Base-by-base conservation (phyloP, 495 filamentous ascomycete species). In the Cercophora samala region DNA sequence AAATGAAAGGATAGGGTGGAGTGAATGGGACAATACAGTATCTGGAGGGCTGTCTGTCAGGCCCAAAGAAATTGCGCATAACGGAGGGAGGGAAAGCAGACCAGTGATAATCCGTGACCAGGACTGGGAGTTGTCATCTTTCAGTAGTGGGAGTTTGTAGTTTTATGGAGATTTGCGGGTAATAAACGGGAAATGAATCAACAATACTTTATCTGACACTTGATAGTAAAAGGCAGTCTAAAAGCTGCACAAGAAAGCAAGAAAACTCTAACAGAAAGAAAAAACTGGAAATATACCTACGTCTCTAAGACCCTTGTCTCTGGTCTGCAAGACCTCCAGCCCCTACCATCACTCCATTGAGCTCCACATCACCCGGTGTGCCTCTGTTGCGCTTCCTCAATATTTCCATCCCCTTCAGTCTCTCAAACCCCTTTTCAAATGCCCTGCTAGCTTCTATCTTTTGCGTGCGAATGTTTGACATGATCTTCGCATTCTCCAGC, bases 71-170 rank as follows among this genome's bases (percentile, higher is more conserved):
- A 56, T 56, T 24, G 22, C 19, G 18, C 19, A 62, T 5, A 13
- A 1, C 11, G 17, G 11, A 3, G n/a, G 24, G 18, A 29, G n/a
- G 18, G 60, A 19, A 1, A 17, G 26, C 15, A 17, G 25, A 29
- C n/a, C 19, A 17, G n/a, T 25, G 60, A 23, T 62, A 1, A 62
- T 37, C 5, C 8, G 60, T 24, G 24, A 25, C 46, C 60, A 62
- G 25, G 60, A 62, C 32, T 62, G 60, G 60, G 60, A 62, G 29
- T 1, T 62, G 15, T 62, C 60, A 1, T 62, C 60, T 13, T 21
- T 62, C 18, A 51, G 29, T 62, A 62, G 60, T 46, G 60, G 29
- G 5, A 62, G 60, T 62, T 13, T 62, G 60, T 62, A 29, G 32
- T 62, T 42, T n/a, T n/a, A n/a, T n/a, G n/a, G n/a, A n/a, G n/a